A percentile compares a stretch with the other conserved stretches of the same genome.
These are phyloP conservation scores for Lithospermum erythrorhizon DNA, from an alignment of 257 asterid genomes.

Conservation along the genomic window DNA sequence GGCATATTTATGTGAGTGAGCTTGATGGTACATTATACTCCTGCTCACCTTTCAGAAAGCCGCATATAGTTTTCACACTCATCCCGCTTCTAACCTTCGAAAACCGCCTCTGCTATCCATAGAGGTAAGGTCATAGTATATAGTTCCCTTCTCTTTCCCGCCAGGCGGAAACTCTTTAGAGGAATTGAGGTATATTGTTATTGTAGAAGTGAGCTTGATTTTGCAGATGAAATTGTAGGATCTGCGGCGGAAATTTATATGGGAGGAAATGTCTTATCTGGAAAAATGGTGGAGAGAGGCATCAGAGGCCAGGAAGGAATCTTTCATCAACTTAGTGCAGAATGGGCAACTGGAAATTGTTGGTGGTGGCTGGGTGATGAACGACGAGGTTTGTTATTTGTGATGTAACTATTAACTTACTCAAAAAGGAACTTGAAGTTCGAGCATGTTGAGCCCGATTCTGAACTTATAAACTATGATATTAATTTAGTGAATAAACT, in stretches of 20 bases:
- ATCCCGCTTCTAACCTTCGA: no score
- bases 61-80: no score
- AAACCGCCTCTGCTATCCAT: no score
- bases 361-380: constrained; percentile 99
- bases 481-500: not conserved
- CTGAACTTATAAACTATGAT: no score
- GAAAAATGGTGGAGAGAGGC: constrained; percentile 99
- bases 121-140: no score
- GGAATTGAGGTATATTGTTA: no score
- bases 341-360: constrained; percentile 94
- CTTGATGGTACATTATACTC: no score
- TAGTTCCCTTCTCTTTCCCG: no score
- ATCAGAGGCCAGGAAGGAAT: constrained; percentile 49
- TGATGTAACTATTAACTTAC: not conserved
- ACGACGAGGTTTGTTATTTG: constrained; percentile 62
- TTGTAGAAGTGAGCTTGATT: constrained; percentile 2
- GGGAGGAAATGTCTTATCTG: constrained; percentile 99
- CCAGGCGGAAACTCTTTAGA: no score
- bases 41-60: no score
- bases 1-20: not conserved
- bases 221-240: constrained; percentile 37
- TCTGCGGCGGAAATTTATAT: constrained; percentile 76
- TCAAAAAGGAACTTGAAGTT: not conserved
- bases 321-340: constrained; percentile 64
- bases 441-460: no score